phyloP scores from a whole-genome alignment of 352 stramenopile genomes.

The Blastocystis sp. region DNA sequence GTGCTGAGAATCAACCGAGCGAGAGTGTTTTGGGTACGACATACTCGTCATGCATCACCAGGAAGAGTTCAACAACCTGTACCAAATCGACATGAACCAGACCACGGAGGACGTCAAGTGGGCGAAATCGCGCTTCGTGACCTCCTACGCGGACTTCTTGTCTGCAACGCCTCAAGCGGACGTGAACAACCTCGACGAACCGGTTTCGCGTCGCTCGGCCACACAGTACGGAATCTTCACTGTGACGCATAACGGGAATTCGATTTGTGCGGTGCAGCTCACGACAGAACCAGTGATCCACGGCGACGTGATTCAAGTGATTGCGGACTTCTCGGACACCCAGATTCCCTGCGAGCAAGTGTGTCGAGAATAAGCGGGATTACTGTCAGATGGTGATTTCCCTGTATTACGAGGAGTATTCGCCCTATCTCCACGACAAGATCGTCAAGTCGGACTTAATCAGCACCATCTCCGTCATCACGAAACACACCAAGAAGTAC shows the following conservation, averaged over 20 bases:
- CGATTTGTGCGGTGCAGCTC: slow-evolving; percentile 32
- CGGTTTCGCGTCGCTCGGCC: background rate
- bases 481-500: slow-evolving; percentile 1
- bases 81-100: slow-evolving; percentile 32
- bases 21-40: background rate
- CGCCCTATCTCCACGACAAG: slow-evolving; percentile 4
- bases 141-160: slow-evolving; percentile 43
- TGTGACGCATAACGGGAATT: slow-evolving; percentile 43
- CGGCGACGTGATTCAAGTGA: slow-evolving; percentile 19
- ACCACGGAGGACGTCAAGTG: background rate
- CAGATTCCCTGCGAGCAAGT: slow-evolving; percentile 55
- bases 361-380: background rate
- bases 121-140: background rate
- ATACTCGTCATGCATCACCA: too few relatives aligned
- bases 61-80: slow-evolving; percentile 33
- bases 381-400: slow-evolving; percentile 48
- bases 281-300: slow-evolving; percentile 15
- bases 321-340: slow-evolving; percentile 15
- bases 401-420: slow-evolving; percentile 65
- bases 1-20: background rate
- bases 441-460: slow-evolving; percentile 37
- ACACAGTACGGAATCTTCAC: slow-evolving; percentile 36
- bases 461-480: slow-evolving; percentile 33
- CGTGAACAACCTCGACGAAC: background rate
- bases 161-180: background rate